Base-by-base conservation (phyloP, 257 asterid genomes). In the Osmanthus fragrans region DNA sequence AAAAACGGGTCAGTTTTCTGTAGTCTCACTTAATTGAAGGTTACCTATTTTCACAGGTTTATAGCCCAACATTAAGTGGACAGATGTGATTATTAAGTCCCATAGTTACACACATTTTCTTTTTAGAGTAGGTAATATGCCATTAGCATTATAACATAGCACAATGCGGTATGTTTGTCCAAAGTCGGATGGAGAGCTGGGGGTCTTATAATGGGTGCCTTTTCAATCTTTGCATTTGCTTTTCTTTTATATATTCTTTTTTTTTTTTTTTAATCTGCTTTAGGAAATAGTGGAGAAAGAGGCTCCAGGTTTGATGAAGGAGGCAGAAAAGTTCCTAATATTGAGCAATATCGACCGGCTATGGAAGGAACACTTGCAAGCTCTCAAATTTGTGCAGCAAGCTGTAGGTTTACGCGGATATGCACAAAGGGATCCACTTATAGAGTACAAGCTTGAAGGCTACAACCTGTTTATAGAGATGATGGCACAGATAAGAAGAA, bases 281-380 rank as follows among this genome's bases (percentile, higher is more conserved):
- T 87, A 95, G 99, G 98, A 89, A 80, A 82, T 85, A 42, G 98
- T 96, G 82, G 99, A 96, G 94, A 90, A 89, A 81, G 92, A 96
- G 83, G 96, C 97, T 75, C 98, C 97, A 69, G 95, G 95, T 47
- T 88, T 96, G 89, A 93, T 93, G 99, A 93, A 89, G 82, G 98
- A 96, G 74, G 99, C 98, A 83, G 99, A 96, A 80, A 96, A 89
- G 86, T 93, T 93, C 83, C 86, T 96, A n/a, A 85, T 93, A 69
- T 80, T 96, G 88, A 93, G 89, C 91, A 96, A 96, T 86, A 91
- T 96, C 21, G 99, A 96, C 81, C 92, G 97, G 30, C 75, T 96
- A 83, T 96, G 99, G 99, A 96, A 96, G 87, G 99, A 93, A 73
- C 99, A 96, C 89, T 87, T 96, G 97, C 99, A 96, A 88, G 97